A percentile compares a stretch with the other conserved stretches of the same genome.
Evolutionary conservation across 305 asterid species (phyloP).

Genomic region (Lippia alba): DNA sequence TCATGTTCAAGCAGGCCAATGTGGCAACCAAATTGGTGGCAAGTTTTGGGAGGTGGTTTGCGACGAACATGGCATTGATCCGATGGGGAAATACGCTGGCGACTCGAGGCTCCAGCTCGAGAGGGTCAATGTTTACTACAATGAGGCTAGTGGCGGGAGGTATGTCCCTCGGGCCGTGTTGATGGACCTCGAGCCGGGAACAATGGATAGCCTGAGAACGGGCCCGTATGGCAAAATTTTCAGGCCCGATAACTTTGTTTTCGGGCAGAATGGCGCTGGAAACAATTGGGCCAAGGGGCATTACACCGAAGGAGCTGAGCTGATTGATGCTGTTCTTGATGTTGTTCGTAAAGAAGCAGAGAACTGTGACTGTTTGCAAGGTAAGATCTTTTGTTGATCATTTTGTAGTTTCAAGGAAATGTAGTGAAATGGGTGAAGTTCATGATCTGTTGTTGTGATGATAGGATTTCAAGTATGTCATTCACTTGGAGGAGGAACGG

Average conservation of each 20-base stretch:
- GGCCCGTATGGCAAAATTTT: constrained; percentile 44
- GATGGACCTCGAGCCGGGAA: constrained; percentile 50
- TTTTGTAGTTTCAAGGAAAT: not conserved
- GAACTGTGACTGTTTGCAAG: constrained; percentile 52
- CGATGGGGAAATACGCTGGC: not conserved
- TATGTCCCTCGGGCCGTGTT: not conserved
- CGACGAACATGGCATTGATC: not conserved
- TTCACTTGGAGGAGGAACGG: not conserved
- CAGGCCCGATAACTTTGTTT: constrained; percentile 48
- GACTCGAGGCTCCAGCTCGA: not conserved
- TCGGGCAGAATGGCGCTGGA: constrained; percentile 50
- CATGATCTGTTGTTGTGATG: not conserved
- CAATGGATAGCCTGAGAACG: constrained; percentile 45
- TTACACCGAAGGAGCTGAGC: constrained; percentile 50
- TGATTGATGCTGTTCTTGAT: constrained; percentile 50
- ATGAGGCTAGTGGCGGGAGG: not conserved
- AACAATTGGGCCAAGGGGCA: constrained; percentile 53
- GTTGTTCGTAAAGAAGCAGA: constrained; percentile 54
- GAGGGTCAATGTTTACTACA: not conserved
- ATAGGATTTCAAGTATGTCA: constrained; percentile 3
- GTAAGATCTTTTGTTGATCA: constrained; percentile 12
- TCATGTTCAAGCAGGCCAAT: not conserved
- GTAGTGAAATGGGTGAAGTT: too few species aligned
- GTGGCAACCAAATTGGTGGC: not conserved
- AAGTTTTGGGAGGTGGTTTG: not conserved